Evolutionary conservation across 208 protist genomes (phyloP).

Genomic region (Leishmania aethiopica): DNA sequence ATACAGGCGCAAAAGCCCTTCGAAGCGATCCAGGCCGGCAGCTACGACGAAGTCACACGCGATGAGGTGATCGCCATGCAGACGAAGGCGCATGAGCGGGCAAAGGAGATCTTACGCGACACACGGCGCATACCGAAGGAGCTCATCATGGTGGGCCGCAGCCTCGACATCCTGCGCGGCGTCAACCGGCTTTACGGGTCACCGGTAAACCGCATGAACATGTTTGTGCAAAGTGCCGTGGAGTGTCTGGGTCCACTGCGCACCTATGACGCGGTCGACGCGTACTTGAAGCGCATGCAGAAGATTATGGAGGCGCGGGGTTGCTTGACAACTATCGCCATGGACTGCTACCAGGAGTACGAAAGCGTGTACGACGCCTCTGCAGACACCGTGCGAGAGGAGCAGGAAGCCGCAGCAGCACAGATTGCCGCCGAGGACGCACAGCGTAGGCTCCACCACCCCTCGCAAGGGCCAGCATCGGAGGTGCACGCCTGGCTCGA

Average conservation of each 20-base stretch:
- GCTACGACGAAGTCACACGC: constrained; percentile 63
- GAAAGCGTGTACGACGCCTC: constrained; percentile 54
- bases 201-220: constrained; percentile 80
- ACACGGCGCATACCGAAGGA: constrained; percentile 70
- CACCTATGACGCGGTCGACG: constrained; percentile 57
- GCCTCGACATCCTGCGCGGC: constrained; percentile 82
- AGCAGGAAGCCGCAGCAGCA: constrained; percentile 40
- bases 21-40: constrained; percentile 46
- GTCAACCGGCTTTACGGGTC: constrained; percentile 83
- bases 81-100: constrained; percentile 34
- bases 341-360: constrained; percentile 27
- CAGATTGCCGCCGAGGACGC: constrained; percentile 35
- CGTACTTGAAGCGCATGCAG: constrained; percentile 48
- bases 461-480: not conserved
- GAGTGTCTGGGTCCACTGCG: constrained; percentile 57
- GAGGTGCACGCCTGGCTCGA: constrained; percentile 8
- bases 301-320: constrained; percentile 12
- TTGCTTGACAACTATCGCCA: not conserved
- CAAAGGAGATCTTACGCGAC: constrained; percentile 54
- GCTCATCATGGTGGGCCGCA: constrained; percentile 69
- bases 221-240: constrained; percentile 71
- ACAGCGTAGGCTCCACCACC: not conserved
- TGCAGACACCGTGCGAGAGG: constrained; percentile 31
- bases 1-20: constrained; percentile 82
- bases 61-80: constrained; percentile 73